Conservation (phyloP, 805 yeast genomes). For the Candida cerambycidarum region DNA sequence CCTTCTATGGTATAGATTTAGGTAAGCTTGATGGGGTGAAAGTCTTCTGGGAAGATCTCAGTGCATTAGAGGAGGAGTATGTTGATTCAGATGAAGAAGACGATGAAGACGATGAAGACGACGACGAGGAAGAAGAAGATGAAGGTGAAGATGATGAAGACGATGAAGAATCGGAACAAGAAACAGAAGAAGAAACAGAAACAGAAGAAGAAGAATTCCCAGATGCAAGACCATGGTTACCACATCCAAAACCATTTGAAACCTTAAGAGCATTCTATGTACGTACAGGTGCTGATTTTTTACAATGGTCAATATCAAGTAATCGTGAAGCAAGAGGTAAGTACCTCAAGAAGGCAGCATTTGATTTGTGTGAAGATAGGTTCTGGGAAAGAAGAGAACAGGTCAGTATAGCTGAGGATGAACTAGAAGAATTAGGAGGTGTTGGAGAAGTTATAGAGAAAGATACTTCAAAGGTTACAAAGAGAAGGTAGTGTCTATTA, state of each 20-base stretch:
- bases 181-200: conserved; percentile 49
- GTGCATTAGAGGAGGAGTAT: conserved; percentile 52
- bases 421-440: conserved; percentile 86
- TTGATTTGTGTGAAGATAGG: conserved; percentile 88
- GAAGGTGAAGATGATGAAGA: conserved; percentile 29
- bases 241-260: conserved; percentile 95
- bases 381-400: conserved; percentile 99
- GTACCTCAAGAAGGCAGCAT: conserved; percentile 82
- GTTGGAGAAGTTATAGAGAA: conserved; percentile 84
- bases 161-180: conserved; percentile 38
- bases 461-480: conserved; percentile 50
- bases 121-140: conserved; percentile 68
- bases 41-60: conserved; percentile 85
- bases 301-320: conserved; percentile 91
- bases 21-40: conserved; percentile 85
- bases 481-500: conserved; percentile 48
- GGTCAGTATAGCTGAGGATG: conserved; percentile 83
- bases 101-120: conserved; percentile 45
- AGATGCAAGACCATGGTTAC: conserved; percentile 94
- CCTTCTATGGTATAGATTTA: conserved; percentile 82
- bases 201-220: conserved; percentile 71
- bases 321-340: conserved; percentile 87
- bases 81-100: conserved; percentile 66
- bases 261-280: conserved; percentile 77
- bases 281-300: conserved; percentile 81